Percentiles rank a stretch among this genome's conserved stretches.
Conservation (phyloP, 2,329 filamentous ascomycete species). For the Aureobasidium namibiae region DNA sequence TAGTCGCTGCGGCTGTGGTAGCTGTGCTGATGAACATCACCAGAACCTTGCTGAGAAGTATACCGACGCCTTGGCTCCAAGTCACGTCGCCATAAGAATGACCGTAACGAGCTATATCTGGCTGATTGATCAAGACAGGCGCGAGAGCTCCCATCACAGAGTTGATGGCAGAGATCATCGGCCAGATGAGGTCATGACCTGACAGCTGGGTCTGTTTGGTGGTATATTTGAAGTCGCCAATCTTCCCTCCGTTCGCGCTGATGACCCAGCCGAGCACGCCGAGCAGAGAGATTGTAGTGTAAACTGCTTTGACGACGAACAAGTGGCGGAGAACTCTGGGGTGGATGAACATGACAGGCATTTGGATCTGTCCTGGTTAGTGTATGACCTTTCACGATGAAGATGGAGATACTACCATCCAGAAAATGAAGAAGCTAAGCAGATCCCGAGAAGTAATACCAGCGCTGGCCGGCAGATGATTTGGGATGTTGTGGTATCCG, state of each 20-base stretch:
- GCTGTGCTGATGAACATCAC: constrained; percentile 4
- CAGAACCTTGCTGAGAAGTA: not conserved
- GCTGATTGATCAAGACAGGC: constrained; percentile 1
- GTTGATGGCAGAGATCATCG: constrained; percentile 7
- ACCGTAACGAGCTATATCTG: not conserved
- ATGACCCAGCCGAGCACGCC: not conserved
- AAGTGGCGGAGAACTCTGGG: not conserved
- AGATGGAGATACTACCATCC: not conserved
- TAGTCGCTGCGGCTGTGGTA: not conserved
- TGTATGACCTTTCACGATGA: not conserved
- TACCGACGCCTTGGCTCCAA: not conserved
- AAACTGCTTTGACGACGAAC: not conserved
- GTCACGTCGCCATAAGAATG: not conserved
- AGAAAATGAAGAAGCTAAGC: constrained; percentile 1
- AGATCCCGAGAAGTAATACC: constrained; percentile 5
- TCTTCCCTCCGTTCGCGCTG: not conserved
- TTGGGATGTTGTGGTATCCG: constrained; percentile 2
- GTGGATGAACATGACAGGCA: constrained; percentile 1
- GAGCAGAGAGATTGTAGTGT: not conserved
- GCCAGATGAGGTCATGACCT: not conserved
- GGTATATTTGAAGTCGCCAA: not conserved
- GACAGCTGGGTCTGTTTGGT: constrained; percentile 3
- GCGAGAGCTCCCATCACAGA: constrained; percentile 2
- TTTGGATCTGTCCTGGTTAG: not conserved
- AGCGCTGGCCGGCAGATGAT: not conserved